Percentiles rank a stretch among this genome's conserved stretches.
Conservation (phyloP, 768 basidiomycete species). For the Lyophyllum shimeji region DNA sequence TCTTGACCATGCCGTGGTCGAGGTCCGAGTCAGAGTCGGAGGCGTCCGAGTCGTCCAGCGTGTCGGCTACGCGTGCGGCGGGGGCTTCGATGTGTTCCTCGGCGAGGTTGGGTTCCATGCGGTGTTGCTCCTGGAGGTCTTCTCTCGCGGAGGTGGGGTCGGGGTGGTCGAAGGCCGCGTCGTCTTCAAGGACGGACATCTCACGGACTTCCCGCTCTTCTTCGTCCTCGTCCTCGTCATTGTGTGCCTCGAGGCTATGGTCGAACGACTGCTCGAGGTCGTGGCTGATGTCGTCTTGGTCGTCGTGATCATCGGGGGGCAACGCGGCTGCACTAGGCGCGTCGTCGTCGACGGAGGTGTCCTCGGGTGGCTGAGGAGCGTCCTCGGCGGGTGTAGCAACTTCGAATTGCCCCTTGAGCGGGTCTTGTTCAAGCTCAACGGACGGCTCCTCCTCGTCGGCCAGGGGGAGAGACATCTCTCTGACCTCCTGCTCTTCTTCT, state of each 20-base stretch:
- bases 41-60: conserved; percentile 19
- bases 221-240: neutral
- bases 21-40: conserved; percentile 35
- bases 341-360: neutral
- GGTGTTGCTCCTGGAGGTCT: no score
- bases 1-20: conserved; percentile 71
- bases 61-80: neutral
- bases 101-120: neutral
- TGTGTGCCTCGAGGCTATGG: neutral
- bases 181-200: conserved; percentile 11
- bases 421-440: conserved; percentile 12
- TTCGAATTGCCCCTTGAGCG: conserved; percentile 7
- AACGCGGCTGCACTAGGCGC: neutral
- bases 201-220: conserved; percentile 17
- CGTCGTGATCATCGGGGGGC: neutral
- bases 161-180: neutral
- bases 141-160: neutral
- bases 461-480: conserved; percentile 24
- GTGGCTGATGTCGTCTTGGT: neutral
- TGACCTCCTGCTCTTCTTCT: conserved; percentile 26
- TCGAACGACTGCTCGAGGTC: neutral
- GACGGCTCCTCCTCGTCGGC: conserved; percentile 23
- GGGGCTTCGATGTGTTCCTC: conserved; percentile 1
- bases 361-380: neutral
- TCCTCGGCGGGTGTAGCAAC: conserved; percentile 16